These are phyloP conservation scores for Xylariaceae sp. DNA, from an alignment of 2,329 filamentous ascomycete species.

Conservation along the genomic window DNA sequence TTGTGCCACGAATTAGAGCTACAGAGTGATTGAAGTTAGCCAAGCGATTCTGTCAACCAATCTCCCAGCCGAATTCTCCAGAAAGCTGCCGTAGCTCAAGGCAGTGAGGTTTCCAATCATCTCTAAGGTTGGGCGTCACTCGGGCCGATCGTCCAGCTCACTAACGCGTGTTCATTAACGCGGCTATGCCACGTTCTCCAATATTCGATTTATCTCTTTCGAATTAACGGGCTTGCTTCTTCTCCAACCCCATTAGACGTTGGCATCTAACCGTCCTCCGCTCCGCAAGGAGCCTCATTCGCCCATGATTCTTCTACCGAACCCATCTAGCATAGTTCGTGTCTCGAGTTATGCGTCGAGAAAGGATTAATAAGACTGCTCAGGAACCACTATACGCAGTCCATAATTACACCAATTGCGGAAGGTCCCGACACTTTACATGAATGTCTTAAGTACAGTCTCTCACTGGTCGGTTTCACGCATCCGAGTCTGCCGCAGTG, in stretches of 20 bases:
- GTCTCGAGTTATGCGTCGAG: conserved; percentile 28
- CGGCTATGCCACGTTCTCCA: conserved; percentile 39
- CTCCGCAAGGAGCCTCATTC: conserved; percentile 24
- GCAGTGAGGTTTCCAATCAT: conserved; percentile 11
- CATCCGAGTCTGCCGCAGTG: conserved; percentile 30
- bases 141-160: conserved; percentile 4
- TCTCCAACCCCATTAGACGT: conserved; percentile 15
- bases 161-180: conserved; percentile 28
- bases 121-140: conserved; percentile 22
- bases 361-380: conserved; percentile 9
- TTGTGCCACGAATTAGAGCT: conserved; percentile 24
- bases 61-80: conserved; percentile 20
- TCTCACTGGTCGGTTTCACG: conserved; percentile 28
- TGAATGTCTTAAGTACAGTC: conserved; percentile 26
- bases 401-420: conserved; percentile 35
- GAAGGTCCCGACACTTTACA: conserved; percentile 34
- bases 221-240: conserved; percentile 11
- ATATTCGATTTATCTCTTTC: conserved; percentile 25
- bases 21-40: conserved; percentile 7
- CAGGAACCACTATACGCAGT: conserved; percentile 23
- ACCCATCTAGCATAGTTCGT: conserved; percentile 26
- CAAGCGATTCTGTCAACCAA: conserved; percentile 18
- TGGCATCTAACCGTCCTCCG: conserved; percentile 26
- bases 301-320: conserved; percentile 21
- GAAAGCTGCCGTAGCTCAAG: conserved; percentile 21